phyloP scores from a whole-genome alignment of 2,329 filamentous ascomycete genomes.

The Botrytis paeoniae region DNA sequence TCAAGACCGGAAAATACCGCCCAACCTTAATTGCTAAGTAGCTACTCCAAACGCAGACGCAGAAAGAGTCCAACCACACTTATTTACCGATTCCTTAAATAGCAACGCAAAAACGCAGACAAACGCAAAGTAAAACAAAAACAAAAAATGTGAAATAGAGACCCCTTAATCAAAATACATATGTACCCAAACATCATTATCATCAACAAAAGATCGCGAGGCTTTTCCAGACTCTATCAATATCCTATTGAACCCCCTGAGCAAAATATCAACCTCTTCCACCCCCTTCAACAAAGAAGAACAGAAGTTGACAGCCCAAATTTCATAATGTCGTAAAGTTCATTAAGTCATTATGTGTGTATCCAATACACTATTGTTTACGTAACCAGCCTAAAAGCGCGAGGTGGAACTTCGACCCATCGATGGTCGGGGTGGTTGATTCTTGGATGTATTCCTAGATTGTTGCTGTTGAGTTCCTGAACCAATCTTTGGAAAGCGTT shows the following conservation, averaged over 20 bases:
- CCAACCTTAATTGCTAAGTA: neutral
- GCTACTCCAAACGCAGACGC: slow-evolving; percentile 14
- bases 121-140: slow-evolving; percentile 5
- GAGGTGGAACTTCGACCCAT: slow-evolving; percentile 37
- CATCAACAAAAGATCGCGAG: slow-evolving; percentile 18
- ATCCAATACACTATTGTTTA: slow-evolving; percentile 22
- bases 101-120: slow-evolving; percentile 11
- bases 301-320: slow-evolving; percentile 15
- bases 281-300: slow-evolving; percentile 3
- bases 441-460: slow-evolving; percentile 30
- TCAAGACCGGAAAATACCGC: neutral
- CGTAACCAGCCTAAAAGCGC: slow-evolving; percentile 32
- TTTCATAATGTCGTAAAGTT: slow-evolving; percentile 27
- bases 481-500: slow-evolving; percentile 75
- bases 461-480: slow-evolving; percentile 41
- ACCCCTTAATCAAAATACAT: slow-evolving; percentile 6
- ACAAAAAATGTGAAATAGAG: neutral
- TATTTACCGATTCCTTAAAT: neutral
- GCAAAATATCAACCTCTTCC: slow-evolving; percentile 8
- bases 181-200: slow-evolving; percentile 20
- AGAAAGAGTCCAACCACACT: slow-evolving; percentile 10
- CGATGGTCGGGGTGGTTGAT: slow-evolving; percentile 27
- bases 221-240: slow-evolving; percentile 11
- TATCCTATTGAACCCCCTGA: slow-evolving; percentile 2
- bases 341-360: slow-evolving; percentile 21